Base-by-base conservation (phyloP, 306 rosid species). In the Mimosa pudica region DNA sequence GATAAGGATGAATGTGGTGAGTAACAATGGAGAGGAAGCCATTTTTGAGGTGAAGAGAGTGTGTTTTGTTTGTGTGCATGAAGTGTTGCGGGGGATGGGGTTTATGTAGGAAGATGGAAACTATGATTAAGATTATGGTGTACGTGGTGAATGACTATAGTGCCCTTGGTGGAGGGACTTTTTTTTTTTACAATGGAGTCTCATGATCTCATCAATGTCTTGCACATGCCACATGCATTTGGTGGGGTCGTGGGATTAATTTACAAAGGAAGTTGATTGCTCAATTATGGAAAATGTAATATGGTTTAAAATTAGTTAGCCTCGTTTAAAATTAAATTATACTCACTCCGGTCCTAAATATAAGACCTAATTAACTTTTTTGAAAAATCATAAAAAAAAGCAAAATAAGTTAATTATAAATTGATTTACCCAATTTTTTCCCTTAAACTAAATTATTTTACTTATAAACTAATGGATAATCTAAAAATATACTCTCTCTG, bases 211-310 rank as follows among this genome's bases (percentile, higher is more conserved):
- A 41, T 14, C 11, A 24, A 75, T 80, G 84, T 78, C 48, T 45
- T 24, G 87, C 87, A 84, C 83, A 78, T 84, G 84, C 79, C 82
- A 58, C 84, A 63, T 84, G 82, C 79, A 70, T 8, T 51, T 55
- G 84, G 32, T 76, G 73, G 81, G 82, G 54, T 4, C 17, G 24
- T 65, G 9, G 24, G 18, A 65, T 65, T 4, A 65, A 65, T 20
- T 57, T 18, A 18, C 12, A 58, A 58, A 0, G 13, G 20, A 52
- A 14, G 42, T 38, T 2, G 42, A 38, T 38, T 38, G 5, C 42
- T 38, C 42, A 38, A 38, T 38, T 38, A 38, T 38, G 5, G 42
- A 2, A 5, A 38, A 2, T 38, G 5, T 38, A 38, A 5, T 38
- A 38, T 38, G 42, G 42, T 38, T 38, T 38, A 38, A 38, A 38